phyloP scores from a whole-genome alignment of 2,329 filamentous ascomycete species.

The Aspergillus melleus region DNA sequence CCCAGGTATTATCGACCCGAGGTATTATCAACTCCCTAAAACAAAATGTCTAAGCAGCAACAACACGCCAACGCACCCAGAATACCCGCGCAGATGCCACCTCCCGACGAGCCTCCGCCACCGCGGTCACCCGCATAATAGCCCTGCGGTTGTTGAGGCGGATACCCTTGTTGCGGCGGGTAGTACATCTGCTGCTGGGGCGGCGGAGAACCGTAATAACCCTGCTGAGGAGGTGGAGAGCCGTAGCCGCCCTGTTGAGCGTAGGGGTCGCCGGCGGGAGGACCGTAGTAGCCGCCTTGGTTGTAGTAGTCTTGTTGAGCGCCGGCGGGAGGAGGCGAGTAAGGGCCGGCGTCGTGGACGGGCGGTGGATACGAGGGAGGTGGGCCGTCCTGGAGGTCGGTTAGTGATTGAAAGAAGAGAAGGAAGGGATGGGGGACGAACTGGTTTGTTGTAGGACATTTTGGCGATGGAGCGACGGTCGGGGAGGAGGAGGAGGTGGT shows the following conservation, averaged over 20 bases:
- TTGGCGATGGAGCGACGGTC: conserved; percentile 5
- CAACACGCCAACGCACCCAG: conserved; percentile 50
- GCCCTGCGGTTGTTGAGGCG: conserved; percentile 36
- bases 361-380: conserved; percentile 41
- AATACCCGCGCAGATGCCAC: conserved; percentile 49
- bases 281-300: conserved; percentile 22
- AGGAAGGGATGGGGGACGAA: conserved; percentile 16
- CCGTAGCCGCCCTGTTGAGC: conserved; percentile 2
- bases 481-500: not conserved
- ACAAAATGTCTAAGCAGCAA: conserved; percentile 51
- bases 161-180: conserved; percentile 33
- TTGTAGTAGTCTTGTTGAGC: conserved; percentile 36
- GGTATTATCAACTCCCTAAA: conserved; percentile 32
- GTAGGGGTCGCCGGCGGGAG: conserved; percentile 11
- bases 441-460: conserved; percentile 37
- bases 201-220: conserved; percentile 24
- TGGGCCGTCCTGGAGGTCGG: conserved; percentile 27
- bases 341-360: conserved; percentile 33
- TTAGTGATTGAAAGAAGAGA: not conserved
- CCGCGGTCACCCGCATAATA: conserved; percentile 39
- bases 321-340: conserved; percentile 29
- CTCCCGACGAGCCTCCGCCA: conserved; percentile 28
- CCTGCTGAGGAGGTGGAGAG: conserved; percentile 28
- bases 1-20: no score
- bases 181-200: conserved; percentile 26